Conservation (phyloP, 2,329 filamentous ascomycete genomes). For the Aspergillus sp. region DNA sequence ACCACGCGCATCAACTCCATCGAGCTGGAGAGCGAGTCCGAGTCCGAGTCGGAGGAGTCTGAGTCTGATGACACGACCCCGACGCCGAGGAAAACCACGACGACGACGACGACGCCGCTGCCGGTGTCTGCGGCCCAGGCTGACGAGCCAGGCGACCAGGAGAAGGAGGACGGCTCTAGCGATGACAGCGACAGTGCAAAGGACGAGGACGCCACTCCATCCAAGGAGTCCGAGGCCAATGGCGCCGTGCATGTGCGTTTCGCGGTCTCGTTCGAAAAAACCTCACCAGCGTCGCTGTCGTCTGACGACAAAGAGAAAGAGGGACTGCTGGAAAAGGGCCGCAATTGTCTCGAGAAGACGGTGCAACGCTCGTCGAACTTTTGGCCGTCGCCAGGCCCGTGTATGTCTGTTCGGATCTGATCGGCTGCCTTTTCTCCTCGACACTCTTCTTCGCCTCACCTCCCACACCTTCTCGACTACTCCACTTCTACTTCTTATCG, state of each 20-base stretch:
- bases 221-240: constrained; percentile 1
- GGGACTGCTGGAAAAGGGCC: constrained; percentile 26
- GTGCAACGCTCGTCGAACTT: constrained; percentile 22
- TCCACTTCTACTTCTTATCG: not conserved
- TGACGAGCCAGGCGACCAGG: constrained; percentile 1
- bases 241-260: constrained; percentile 15
- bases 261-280: constrained; percentile 13
- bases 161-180: constrained; percentile 12
- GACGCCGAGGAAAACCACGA: not conserved
- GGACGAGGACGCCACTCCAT: constrained; percentile 6
- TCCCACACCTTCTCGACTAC: not conserved
- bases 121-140: not conserved
- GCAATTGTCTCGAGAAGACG: constrained; percentile 28
- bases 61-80: constrained; percentile 7
- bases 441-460: not conserved
- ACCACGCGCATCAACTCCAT: constrained; percentile 36
- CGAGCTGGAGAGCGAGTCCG: constrained; percentile 32
- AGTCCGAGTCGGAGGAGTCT: constrained; percentile 23
- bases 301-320: constrained; percentile 10
- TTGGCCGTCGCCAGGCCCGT: constrained; percentile 23
- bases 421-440: not conserved
- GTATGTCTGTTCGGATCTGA: constrained; percentile 21
- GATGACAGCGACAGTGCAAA: constrained; percentile 5
- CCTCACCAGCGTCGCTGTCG: not conserved
- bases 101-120: not conserved